Evolutionary conservation across 2,329 filamentous ascomycete species (phyloP).

Genomic region (Cladosporium sp.): DNA sequence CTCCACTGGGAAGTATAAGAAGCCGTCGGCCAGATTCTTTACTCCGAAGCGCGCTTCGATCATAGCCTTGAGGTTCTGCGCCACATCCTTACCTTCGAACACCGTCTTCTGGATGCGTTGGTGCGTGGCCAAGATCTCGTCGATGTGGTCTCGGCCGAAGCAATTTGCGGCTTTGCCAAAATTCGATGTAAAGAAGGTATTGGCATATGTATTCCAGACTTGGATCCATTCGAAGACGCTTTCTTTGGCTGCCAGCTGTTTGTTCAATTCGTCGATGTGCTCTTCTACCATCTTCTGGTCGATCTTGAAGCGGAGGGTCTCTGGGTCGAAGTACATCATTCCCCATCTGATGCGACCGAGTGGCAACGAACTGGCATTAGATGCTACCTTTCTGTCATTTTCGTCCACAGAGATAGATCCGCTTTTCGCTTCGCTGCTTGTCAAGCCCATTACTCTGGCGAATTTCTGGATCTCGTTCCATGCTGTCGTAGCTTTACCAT

Average conservation of each 20-base stretch:
- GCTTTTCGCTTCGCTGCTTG: neutral
- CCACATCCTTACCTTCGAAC: conserved; percentile 40
- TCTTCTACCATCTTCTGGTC: conserved; percentile 59
- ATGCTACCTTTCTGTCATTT: neutral
- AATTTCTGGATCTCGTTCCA: conserved; percentile 62
- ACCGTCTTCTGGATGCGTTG: conserved; percentile 51
- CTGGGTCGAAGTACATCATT: conserved; percentile 57
- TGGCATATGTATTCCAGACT: conserved; percentile 56
- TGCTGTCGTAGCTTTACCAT: conserved; percentile 51
- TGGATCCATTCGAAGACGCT: conserved; percentile 61
- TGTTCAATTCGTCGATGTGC: conserved; percentile 60
- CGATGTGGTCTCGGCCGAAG: conserved; percentile 54
- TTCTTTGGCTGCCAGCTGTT: conserved; percentile 57
- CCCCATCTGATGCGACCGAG: conserved; percentile 59
- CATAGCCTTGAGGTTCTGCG: conserved; percentile 44
- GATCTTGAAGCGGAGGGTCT: conserved; percentile 58
- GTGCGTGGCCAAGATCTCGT: conserved; percentile 54
- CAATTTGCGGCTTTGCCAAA: conserved; percentile 56
- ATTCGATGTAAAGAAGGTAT: conserved; percentile 55
- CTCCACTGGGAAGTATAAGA: conserved; percentile 55
- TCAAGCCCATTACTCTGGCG: conserved; percentile 21
- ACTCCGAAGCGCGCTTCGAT: conserved; percentile 56
- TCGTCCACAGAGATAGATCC: neutral
- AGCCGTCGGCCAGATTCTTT: conserved; percentile 50
- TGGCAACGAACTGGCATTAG: conserved; percentile 45